Base-by-base conservation (phyloP, 139 green algal genomes). In the Micractinium conductrix region DNA sequence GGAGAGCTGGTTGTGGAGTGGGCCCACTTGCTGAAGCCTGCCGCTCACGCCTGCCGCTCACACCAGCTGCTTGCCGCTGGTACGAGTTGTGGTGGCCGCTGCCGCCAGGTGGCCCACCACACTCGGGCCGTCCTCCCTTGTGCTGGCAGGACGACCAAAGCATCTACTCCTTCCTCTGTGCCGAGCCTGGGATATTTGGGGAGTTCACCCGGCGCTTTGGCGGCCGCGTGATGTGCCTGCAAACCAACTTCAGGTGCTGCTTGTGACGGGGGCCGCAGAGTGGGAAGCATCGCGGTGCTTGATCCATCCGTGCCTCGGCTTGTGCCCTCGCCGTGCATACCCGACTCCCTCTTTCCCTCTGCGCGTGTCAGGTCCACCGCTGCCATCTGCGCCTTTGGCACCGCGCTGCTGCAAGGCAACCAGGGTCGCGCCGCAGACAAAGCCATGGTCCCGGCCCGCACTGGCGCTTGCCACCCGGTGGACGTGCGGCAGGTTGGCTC, bases 381-480 rank as follows among this genome's bases (percentile, higher is more conserved):
- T 4, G 45, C 67, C 65, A 69, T 84, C 45, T 84, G 79, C 67
- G 65, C 79, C 44, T 67, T 84, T 53, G 79, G 65, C 35, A 38
- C 22, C 37, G 53, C 67, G 12, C 44, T 78, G 44, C 79, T 84
- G 65, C 65, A 38, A 7, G 79, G 65, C 33, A 84, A 78, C 35
- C 79, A 28, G 14, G 65, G 60, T 0, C 79, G 79, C 2, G 40
- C 53, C 12, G 24, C 45, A 0, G 38, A 78, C 3, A 78, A 84
- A 67, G 10, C 22, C 35, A 69, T 84, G 79, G 22, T 70, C 45
- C 53, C 79, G 1, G 79, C 79, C 22, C 53, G 79, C 30, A 21
- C 5, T 21, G 50, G 79, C 35, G 26, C 45, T 14, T 43, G 37
- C 67, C 0, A 33, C 44, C 79, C 79, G 0, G 79, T 84, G 10